Evolutionary conservation across 176 grass and related monocot species (phyloP).

Genomic region (Rhynchospora pubera): DNA sequence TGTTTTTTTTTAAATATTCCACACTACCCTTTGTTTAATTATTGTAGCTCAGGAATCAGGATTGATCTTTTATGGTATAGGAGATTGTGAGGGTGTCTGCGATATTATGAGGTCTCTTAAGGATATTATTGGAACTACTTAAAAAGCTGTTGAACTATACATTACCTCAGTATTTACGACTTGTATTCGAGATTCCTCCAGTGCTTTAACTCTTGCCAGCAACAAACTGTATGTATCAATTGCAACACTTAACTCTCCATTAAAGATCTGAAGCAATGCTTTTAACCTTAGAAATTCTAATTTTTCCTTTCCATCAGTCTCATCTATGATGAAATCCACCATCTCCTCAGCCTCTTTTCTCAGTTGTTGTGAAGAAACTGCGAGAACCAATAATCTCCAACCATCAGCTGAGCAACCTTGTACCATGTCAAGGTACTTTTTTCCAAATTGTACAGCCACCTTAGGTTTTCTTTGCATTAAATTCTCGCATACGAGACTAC

Average conservation of each 20-base stretch:
- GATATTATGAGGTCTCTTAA: background rate
- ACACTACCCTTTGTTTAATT: background rate
- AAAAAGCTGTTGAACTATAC: background rate
- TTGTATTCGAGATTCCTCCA: constrained; percentile 48
- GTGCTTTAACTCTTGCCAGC: constrained; percentile 68
- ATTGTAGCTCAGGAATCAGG: background rate
- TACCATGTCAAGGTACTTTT: constrained; percentile 68
- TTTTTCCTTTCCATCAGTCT: constrained; percentile 60
- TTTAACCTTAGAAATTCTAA: constrained; percentile 72
- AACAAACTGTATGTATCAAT: constrained; percentile 72
- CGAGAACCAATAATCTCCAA: constrained; percentile 77
- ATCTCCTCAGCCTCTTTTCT: constrained; percentile 74
- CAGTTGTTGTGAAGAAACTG: constrained; percentile 73
- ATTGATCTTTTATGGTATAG: background rate
- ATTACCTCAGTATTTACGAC: constrained; percentile 46
- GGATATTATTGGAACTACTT: background rate
- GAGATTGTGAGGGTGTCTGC: background rate
- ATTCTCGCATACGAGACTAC: constrained; percentile 82
- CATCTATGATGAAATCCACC: constrained; percentile 72
- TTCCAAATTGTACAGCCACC: constrained; percentile 61
- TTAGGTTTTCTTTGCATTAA: constrained; percentile 81
- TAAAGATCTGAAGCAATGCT: constrained; percentile 60
- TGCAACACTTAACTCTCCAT: constrained; percentile 60
- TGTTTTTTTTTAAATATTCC: background rate
- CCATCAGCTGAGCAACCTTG: constrained; percentile 64